Evolutionary conservation across 2,329 filamentous ascomycete genomes (phyloP), one percentile per base, ranked within the genome.

Genomic region (Fusarium foetens): DNA sequence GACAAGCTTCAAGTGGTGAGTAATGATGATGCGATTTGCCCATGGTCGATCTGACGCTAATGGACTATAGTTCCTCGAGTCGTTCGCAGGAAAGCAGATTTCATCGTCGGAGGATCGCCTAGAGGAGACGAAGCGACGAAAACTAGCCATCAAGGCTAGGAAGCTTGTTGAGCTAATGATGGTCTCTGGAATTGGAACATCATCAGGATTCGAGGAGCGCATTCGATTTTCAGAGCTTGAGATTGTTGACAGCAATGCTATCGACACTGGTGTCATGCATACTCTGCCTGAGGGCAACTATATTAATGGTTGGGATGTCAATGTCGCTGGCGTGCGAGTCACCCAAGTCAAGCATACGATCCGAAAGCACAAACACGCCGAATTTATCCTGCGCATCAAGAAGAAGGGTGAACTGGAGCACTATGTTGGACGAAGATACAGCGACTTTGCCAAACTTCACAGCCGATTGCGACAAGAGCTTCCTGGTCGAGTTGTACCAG

Each of bases 111-210:
- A 98, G 83, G 96, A 99, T 80, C 90, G 96, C 8, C 85, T 98
- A 35, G 96, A 99, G 83, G 94, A 98, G 82, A 98, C 96, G 14
- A 99, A 99, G 85, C 90, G 96, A 65, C 89, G 91, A 73, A 99
- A 99, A 82, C 84, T 99, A 72, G 95, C 96, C 7, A 87, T 92
- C 76, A 99, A 99, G 87, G 94, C 93, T 52, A 92, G 96, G 81
- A 99, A 99, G 84, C 85, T 99, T 64, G 94, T 99, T 16, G 96
- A 99, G 86, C 86, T 99, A 68, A 99, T 99, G 96, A 98, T 99
- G 94, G 96, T 99, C 13, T 98, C 95, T 12, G 96, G 96, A 41
- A 92, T 99, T 64, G 94, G 93, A 38, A 99, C 96, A 2, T 94
- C 96, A 8, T 98, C 95, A 8, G 96, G 96, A 5, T 99, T 98